These are phyloP conservation scores for Pseudogymnoascus sp. DNA, from an alignment of 2,329 filamentous ascomycete species.

Conservation along the genomic window DNA sequence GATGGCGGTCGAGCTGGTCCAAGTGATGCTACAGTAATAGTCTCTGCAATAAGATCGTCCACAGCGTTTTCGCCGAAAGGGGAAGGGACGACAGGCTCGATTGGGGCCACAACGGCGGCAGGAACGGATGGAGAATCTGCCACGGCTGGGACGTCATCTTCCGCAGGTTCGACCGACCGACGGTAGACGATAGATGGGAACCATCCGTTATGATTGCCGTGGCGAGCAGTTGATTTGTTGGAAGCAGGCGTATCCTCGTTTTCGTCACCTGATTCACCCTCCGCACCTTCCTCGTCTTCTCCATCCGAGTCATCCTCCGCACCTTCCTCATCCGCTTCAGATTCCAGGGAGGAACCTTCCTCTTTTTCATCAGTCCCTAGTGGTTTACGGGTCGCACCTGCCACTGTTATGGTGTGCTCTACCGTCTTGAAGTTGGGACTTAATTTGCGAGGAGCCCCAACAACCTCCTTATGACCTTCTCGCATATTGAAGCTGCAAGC, in stretches of 20 bases:
- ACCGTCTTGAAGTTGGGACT: not conserved
- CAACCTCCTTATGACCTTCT: not conserved
- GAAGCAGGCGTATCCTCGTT: not conserved
- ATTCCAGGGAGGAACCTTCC: not conserved
- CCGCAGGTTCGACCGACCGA: not conserved
- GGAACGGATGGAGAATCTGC: not conserved
- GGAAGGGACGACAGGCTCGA: not conserved
- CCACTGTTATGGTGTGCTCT: not conserved
- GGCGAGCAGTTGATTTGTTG: not conserved
- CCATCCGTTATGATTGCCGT: not conserved
- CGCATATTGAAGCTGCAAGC: constrained; percentile 1
- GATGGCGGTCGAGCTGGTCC: not conserved
- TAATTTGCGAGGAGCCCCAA: not conserved
- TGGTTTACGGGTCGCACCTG: not conserved
- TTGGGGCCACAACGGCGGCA: not conserved
- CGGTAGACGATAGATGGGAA: not conserved
- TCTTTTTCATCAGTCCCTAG: not conserved
- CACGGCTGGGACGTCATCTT: not conserved
- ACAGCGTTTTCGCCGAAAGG: not conserved
- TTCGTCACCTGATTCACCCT: not conserved
- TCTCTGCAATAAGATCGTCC: not conserved
- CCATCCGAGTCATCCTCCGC: not conserved
- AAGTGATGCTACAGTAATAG: not conserved
- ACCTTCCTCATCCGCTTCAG: not conserved
- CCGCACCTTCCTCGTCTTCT: not conserved